Conservation (phyloP, 495 filamentous ascomycete species). For the Astrocystis sublimbata region DNA sequence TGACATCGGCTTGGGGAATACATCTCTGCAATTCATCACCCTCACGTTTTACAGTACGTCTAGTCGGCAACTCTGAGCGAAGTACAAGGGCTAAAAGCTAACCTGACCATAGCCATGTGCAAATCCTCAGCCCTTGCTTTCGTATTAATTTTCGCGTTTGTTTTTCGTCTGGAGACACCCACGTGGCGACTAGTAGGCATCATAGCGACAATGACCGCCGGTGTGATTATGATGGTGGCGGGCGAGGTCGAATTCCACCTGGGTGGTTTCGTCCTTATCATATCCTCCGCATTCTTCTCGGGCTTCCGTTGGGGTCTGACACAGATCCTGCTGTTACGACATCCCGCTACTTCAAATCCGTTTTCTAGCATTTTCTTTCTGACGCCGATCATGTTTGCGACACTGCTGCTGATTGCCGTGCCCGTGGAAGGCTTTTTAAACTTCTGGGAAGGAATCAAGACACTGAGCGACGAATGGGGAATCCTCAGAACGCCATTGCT, state of each 20-base stretch:
- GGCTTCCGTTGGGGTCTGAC: constrained; percentile 98
- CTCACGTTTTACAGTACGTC: constrained; percentile 91
- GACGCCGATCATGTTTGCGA: constrained; percentile 92
- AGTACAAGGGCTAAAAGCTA: constrained; percentile 11
- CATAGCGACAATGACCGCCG: constrained; percentile 89
- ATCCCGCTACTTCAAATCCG: constrained; percentile 94
- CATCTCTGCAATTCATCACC: constrained; percentile 90
- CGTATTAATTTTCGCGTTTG: constrained; percentile 91
- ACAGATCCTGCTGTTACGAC: constrained; percentile 90
- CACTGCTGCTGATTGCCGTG: constrained; percentile 75
- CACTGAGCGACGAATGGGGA: constrained; percentile 69
- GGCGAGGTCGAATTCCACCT: constrained; percentile 91
- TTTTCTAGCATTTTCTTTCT: constrained; percentile 98
- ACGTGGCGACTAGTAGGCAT: constrained; percentile 83
- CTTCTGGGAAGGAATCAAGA: constrained; percentile 61
- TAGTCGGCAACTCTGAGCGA: not conserved
- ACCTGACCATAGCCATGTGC: constrained; percentile 74
- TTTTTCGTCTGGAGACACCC: constrained; percentile 87
- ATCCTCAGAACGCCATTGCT: constrained; percentile 54
- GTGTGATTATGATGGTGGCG: constrained; percentile 98
- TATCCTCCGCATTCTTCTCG: constrained; percentile 89
- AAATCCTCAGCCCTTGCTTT: constrained; percentile 96
- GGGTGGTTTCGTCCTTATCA: constrained; percentile 88
- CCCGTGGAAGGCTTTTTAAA: constrained; percentile 77
- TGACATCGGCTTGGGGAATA: constrained; percentile 96